Base-by-base conservation (phyloP, 805 yeast genomes). In the Candida alai region DNA sequence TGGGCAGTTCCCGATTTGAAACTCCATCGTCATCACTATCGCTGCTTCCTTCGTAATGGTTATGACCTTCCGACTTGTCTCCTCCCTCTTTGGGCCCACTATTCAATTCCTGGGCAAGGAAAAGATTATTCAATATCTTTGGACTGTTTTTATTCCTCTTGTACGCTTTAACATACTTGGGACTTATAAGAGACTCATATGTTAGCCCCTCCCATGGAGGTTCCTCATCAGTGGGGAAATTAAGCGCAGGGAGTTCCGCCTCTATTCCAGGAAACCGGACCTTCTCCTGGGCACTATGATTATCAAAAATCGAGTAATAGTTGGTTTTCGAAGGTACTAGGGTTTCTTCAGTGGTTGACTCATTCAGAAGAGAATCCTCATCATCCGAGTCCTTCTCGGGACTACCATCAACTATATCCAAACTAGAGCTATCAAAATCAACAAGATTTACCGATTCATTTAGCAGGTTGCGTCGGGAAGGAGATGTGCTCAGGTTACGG, bases 91-190 rank as follows among this genome's bases (percentile, higher is more conserved):
- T 30, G 17, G 10, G 17, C 8, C 14, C 24, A 22, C 23, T 17
- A 34, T 32, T 34, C 37, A 80, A 54, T 49, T 81, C 87, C 49
- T 82, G 90, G 1, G 86, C 84, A 24, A 81, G 51, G 36, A 81
- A 79, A 36, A 80, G 51, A 42, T 78, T 65, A 36, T 70, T 64
- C 37, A 76, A 62, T 5, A 68, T 62, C 24, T 60, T 60, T 3
- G 73, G 73, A 17, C 77, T 57, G 22, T 62, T 60, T 35, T 64
- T 67, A 33, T 73, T 66, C 39, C 65, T 70, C 37, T 68, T 68
- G 42, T 65, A 65, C 6, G 70, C 58, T 46, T 70, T 74, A 27
- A 78, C 62, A 51, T 79, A 74, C 37, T 68, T 73, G n/a, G 86
- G 83, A 22, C 71, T 60, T 20, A 60, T 56, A 18, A 76, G 52